Evolutionary conservation across 2,329 filamentous ascomycete species (phyloP).

Genomic region (Ophiostoma novo-ulmi): DNA sequence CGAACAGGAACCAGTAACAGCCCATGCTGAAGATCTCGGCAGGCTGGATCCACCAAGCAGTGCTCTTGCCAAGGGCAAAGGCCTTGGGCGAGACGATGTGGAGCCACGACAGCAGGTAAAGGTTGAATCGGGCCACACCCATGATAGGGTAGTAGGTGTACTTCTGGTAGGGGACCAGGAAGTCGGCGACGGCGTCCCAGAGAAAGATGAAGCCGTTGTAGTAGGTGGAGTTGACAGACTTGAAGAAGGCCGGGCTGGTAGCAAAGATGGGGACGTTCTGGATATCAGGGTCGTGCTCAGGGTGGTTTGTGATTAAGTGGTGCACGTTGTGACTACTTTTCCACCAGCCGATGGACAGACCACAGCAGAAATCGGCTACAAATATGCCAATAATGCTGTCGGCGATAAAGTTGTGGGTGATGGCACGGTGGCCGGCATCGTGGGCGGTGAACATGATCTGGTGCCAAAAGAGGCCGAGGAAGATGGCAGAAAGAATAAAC

Average conservation of each 20-base stretch:
- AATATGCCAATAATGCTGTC: constrained; percentile 60
- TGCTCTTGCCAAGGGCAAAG: constrained; percentile 49
- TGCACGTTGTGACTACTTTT: constrained; percentile 66
- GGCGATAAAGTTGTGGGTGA: constrained; percentile 53
- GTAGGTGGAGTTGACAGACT: constrained; percentile 58
- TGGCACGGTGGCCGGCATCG: constrained; percentile 59
- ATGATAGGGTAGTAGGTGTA: constrained; percentile 67
- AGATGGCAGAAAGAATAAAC: constrained; percentile 54
- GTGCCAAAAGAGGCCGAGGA: constrained; percentile 61
- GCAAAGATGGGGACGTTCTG: constrained; percentile 67
- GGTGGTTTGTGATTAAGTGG: constrained; percentile 61
- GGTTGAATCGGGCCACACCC: constrained; percentile 64
- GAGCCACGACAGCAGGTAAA: constrained; percentile 62
- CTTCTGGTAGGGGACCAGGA: constrained; percentile 56
- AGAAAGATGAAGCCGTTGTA: constrained; percentile 57
- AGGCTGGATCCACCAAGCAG: constrained; percentile 63
- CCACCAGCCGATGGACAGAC: constrained; percentile 64
- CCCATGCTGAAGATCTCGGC: constrained; percentile 58
- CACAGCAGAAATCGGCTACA: constrained; percentile 60
- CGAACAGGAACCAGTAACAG: constrained; percentile 64
- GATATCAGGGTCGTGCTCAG: constrained; percentile 55
- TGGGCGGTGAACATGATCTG: constrained; percentile 66
- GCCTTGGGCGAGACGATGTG: constrained; percentile 56
- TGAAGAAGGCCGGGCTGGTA: constrained; percentile 60
- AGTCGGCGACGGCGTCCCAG: constrained; percentile 57